Conservation (phyloP, 2,329 filamentous ascomycete species). For the Ophiostoma populinum region DNA sequence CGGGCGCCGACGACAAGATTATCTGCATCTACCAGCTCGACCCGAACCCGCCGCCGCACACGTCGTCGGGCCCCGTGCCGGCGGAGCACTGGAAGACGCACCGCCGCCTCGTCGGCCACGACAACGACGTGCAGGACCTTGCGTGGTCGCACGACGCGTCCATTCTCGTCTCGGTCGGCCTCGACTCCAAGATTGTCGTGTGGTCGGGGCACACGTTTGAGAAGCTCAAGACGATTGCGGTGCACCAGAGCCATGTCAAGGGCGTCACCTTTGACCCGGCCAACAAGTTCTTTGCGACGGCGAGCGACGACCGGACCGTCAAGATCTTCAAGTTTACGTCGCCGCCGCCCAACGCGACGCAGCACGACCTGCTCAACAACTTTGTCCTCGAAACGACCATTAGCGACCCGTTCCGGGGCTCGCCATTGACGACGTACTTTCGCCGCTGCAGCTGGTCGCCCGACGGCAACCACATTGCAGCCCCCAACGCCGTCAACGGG, state of each 20-base stretch:
- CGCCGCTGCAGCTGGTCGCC: slow-evolving; percentile 94
- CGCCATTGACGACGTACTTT: slow-evolving; percentile 92
- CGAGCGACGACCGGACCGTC: slow-evolving; percentile 90
- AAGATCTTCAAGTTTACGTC: slow-evolving; percentile 93
- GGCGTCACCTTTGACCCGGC: slow-evolving; percentile 97
- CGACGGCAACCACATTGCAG: slow-evolving; percentile 91
- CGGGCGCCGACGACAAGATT: slow-evolving; percentile 95
- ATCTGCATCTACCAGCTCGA: slow-evolving; percentile 94
- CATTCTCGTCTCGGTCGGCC: slow-evolving; percentile 81
- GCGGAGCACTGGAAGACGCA: slow-evolving; percentile 98
- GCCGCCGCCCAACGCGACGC: slow-evolving; percentile 74
- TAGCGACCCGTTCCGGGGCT: slow-evolving; percentile 69
- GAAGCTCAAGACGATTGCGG: slow-evolving; percentile 82
- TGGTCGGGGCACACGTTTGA: slow-evolving; percentile 98
- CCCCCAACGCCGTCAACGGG: slow-evolving; percentile 91
- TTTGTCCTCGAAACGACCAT: slow-evolving; percentile 93
- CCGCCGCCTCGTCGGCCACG: slow-evolving; percentile 82
- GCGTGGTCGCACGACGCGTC: slow-evolving; percentile 96
- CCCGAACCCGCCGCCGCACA: slow-evolving; percentile 57
- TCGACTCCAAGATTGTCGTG: slow-evolving; percentile 95
- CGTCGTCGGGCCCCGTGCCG: slow-evolving; percentile 69
- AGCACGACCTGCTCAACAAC: slow-evolving; percentile 92
- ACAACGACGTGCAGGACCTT: slow-evolving; percentile 96
- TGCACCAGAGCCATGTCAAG: slow-evolving; percentile 95
- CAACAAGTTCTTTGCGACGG: slow-evolving; percentile 98